Evolutionary conservation across 1,284 basidiomycete species (phyloP).

Genomic region (Papiliotrema terrestris): DNA sequence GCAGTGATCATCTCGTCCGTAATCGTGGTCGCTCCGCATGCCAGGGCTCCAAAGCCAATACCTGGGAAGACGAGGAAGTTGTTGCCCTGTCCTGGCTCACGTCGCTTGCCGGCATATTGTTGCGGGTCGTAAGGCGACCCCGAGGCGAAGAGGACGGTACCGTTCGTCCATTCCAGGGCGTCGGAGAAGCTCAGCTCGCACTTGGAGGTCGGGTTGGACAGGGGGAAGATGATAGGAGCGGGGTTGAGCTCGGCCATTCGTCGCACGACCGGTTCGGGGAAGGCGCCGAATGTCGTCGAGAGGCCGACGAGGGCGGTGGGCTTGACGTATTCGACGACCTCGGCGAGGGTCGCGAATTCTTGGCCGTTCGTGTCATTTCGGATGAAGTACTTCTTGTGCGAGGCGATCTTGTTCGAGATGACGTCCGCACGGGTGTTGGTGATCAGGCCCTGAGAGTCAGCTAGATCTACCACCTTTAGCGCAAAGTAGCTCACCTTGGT

Average conservation of each 20-base stretch:
- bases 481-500: conserved; percentile 52
- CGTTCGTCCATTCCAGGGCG: conserved; percentile 65
- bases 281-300: conserved; percentile 80
- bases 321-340: conserved; percentile 79
- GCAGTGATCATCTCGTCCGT: conserved; percentile 52
- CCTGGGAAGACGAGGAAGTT: conserved; percentile 54
- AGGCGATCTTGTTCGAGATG: conserved; percentile 61
- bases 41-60: conserved; percentile 74
- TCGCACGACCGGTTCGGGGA: conserved; percentile 69
- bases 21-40: conserved; percentile 50
- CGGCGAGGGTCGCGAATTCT: conserved; percentile 68
- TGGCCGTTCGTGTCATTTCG: conserved; percentile 72
- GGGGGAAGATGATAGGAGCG: conserved; percentile 85
- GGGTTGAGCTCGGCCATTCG: conserved; percentile 78
- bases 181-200: conserved; percentile 73
- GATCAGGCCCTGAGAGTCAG: conserved; percentile 63
- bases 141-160: conserved; percentile 72
- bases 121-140: conserved; percentile 79
- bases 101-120: conserved; percentile 57
- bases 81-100: conserved; percentile 78
- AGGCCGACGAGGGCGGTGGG: conserved; percentile 90
- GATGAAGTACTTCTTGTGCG: conserved; percentile 79
- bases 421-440: conserved; percentile 61
- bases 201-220: conserved; percentile 86
- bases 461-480: background rate